Evolutionary conservation across 2,329 filamentous ascomycete species (phyloP), one percentile per base, ranked within the genome.

Genomic region (Alternaria brassicicola): DNA sequence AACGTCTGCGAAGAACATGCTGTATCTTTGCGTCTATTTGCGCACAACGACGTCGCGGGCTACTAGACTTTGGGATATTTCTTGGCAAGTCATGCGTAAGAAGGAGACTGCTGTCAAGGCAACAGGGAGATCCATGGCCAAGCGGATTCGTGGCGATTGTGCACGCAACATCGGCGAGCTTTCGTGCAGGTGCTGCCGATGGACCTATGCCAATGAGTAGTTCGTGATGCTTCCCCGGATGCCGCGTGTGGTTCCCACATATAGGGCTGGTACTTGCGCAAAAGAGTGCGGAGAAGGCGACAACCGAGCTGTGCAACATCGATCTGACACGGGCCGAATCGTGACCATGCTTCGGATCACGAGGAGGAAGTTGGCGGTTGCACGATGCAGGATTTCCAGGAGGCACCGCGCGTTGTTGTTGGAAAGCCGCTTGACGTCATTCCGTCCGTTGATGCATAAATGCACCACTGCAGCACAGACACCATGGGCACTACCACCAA

Each of bases 351-450:
- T n/a, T 39, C n/a, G 26, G n/a, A 25, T 54, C 42, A 25, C 49
- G 38, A 57, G 49, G 35, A 26, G 7, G 17, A 42, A 33, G 31
- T 36, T 35, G 21, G 33, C 30, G 35, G 43, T 33, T 38, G 35
- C 25, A 43, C 19, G 21, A 42, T 38, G 48, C 43, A 43, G 45
- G 50, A 55, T 55, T 49, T 58, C 50, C n/a, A 38, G 25, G 13
- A 54, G 17, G 43, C 39, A 55, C 50, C 26, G 28, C 45, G 52
- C 45, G 52, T 49, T 55, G 31, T 38, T 35, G 50, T 30, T 50
- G 31, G 38, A 43, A 55, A 50, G 55, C 23, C 59, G 7, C 33
- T 47, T 63, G 61, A 63, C 61, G 61, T 63, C 61, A 63, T 36
- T 25, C 17, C 7, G 17, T 12, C 23, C 33, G n/a, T 19, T 28